These are phyloP conservation scores for Trifolium repens DNA, from an alignment of 306 rosid species.

Conservation along the genomic window DNA sequence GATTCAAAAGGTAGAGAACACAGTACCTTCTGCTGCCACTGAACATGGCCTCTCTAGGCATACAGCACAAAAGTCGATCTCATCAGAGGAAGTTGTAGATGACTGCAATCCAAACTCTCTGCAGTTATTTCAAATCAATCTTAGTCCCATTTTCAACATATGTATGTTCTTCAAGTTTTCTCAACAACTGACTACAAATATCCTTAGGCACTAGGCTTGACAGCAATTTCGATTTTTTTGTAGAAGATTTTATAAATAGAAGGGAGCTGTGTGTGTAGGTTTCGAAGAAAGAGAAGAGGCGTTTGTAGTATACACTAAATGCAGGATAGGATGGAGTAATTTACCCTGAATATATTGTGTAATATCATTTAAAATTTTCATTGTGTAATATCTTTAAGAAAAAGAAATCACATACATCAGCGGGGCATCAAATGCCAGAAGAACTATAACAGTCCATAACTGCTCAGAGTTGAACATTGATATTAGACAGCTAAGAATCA, in stretches of 20 bases:
- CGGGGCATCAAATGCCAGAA: not conserved
- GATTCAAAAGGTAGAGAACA: constrained; percentile 18
- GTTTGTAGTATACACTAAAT: not conserved
- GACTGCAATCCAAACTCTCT: constrained; percentile 86
- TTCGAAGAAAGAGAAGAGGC: not conserved
- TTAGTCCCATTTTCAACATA: constrained; percentile 39
- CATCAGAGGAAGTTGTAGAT: constrained; percentile 60
- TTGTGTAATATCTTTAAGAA: not conserved
- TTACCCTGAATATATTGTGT: constrained; percentile 9
- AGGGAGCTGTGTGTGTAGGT: not conserved
- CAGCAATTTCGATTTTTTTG: constrained; percentile 6
- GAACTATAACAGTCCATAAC: not conserved
- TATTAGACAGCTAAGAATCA: not conserved
- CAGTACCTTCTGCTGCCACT: constrained; percentile 87
- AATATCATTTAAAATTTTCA: constrained; percentile 1
- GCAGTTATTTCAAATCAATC: constrained; percentile 50
- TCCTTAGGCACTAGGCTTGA: not conserved
- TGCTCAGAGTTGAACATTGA: not conserved
- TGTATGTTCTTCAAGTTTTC: not conserved
- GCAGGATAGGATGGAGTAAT: not conserved
- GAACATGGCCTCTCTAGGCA: constrained; percentile 93
- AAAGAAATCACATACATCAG: not conserved
- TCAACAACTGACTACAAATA: constrained; percentile 11
- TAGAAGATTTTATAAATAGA: constrained; percentile 16
- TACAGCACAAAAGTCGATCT: constrained; percentile 81